phyloP scores from a whole-genome alignment of 2,329 filamentous ascomycete species.

The Xylariaceae sp. region DNA sequence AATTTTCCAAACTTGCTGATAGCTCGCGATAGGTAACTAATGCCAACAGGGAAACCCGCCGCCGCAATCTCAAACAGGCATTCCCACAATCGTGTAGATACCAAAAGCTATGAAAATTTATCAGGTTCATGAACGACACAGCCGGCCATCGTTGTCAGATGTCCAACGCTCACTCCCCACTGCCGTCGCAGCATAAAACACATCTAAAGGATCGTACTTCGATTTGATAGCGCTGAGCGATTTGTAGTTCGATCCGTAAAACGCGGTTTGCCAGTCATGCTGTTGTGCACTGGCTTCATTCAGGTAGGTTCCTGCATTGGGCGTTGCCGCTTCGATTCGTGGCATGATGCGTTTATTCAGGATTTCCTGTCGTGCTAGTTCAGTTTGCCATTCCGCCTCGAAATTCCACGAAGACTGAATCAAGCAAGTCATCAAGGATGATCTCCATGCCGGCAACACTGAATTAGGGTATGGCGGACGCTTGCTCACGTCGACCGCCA shows the following conservation, averaged over 20 bases:
- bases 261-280: constrained; percentile 39
- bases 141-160: constrained; percentile 2
- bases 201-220: constrained; percentile 40
- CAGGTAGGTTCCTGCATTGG: constrained; percentile 41
- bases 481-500: too few relatives aligned
- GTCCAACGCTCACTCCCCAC: constrained; percentile 50
- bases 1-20: too few relatives aligned
- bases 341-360: constrained; percentile 16
- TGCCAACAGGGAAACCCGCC: too few relatives aligned
- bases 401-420: constrained; percentile 1
- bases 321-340: constrained; percentile 20
- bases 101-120: too few relatives aligned
- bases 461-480: constrained; percentile 14
- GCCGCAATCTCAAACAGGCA: too few relatives aligned
- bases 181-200: constrained; percentile 44
- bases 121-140: too few relatives aligned
- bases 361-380: constrained; percentile 5
- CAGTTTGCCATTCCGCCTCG: background rate
- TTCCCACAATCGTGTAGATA: too few relatives aligned
- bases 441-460: constrained; percentile 3
- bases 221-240: too few relatives aligned
- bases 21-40: too few relatives aligned
- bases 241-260: constrained; percentile 45
- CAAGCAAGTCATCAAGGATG: background rate
- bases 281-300: constrained; percentile 50